Evolutionary conservation across 257 asterid species (phyloP).

Genomic region (Solanum sitiens): DNA sequence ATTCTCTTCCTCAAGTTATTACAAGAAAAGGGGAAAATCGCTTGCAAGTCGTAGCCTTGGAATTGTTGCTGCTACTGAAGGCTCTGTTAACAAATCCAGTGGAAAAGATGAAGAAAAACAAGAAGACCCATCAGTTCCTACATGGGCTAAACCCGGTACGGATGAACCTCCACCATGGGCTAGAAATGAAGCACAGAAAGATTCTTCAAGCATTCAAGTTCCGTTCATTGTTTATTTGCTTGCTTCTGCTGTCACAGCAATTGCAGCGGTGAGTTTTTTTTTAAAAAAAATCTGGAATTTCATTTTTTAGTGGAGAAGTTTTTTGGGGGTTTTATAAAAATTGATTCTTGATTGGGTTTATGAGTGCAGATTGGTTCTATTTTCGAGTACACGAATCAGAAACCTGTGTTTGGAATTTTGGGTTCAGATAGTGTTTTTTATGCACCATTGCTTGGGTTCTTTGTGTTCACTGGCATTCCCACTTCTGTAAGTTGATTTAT

Average conservation of each 20-base stretch:
- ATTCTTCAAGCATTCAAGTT: constrained; percentile 37
- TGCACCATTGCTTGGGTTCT: constrained; percentile 91
- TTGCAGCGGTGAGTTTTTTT: constrained; percentile 64
- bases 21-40: constrained; percentile 7
- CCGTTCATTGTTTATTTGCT: constrained; percentile 81
- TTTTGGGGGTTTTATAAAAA: not conserved
- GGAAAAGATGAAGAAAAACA: constrained; percentile 9
- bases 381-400: constrained; percentile 82
- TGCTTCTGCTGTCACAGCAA: constrained; percentile 82
- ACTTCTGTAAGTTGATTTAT: constrained; percentile 43
- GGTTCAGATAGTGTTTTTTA: constrained; percentile 67
- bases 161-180: constrained; percentile 96
- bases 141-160: constrained; percentile 80
- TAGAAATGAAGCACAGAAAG: constrained; percentile 52
- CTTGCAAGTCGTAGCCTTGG: constrained; percentile 3
- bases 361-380: constrained; percentile 71
- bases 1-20: constrained; percentile 1
- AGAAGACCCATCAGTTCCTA: constrained; percentile 50
- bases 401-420: constrained; percentile 78
- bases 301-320: not conserved
- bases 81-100: constrained; percentile 44
- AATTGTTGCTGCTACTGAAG: constrained; percentile 35
- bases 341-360: constrained; percentile 8
- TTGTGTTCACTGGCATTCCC: constrained; percentile 79
- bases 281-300: not conserved